Conservation (phyloP, 768 basidiomycete genomes). For the Hygrocybe punicea region DNA sequence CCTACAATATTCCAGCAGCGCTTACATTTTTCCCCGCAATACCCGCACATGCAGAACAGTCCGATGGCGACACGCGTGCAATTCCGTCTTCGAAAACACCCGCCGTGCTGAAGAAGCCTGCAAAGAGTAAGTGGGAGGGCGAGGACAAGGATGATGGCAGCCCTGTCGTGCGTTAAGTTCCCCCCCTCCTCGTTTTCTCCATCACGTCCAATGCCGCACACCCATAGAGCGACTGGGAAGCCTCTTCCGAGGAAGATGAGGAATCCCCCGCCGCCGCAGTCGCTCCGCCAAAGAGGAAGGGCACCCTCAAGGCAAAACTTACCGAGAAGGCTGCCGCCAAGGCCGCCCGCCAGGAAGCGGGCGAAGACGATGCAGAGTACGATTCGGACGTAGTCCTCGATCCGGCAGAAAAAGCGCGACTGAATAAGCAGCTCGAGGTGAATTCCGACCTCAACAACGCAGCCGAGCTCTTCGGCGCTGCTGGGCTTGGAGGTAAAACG, state of each 20-base stretch:
- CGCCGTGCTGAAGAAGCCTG: conserved; percentile 22
- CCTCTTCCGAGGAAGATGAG: conserved; percentile 57
- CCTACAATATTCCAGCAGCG: background rate
- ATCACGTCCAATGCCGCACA: no score
- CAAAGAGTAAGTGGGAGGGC: conserved; percentile 68
- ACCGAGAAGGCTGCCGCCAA: conserved; percentile 87
- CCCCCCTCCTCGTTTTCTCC: background rate
- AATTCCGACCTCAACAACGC: conserved; percentile 86
- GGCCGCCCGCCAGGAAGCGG: conserved; percentile 45
- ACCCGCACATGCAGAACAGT: conserved; percentile 30
- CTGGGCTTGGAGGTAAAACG: conserved; percentile 60
- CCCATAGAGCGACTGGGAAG: conserved; percentile 91
- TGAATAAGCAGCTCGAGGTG: conserved; percentile 78
- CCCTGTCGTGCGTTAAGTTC: conserved; percentile 61
- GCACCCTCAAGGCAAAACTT: conserved; percentile 84
- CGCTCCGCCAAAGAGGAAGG: conserved; percentile 86
- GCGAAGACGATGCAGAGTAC: conserved; percentile 41
- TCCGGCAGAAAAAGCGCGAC: conserved; percentile 70
- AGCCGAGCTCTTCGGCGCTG: conserved; percentile 72
- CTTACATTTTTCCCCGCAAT: background rate
- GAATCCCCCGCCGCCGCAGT: conserved; percentile 44
- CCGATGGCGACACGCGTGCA: conserved; percentile 38
- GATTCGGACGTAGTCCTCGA: conserved; percentile 75
- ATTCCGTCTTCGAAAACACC: conserved; percentile 15
- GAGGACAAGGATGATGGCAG: conserved; percentile 86